Conservation (phyloP, 495 filamentous ascomycete genomes). For the Xeromyces bisporus region DNA sequence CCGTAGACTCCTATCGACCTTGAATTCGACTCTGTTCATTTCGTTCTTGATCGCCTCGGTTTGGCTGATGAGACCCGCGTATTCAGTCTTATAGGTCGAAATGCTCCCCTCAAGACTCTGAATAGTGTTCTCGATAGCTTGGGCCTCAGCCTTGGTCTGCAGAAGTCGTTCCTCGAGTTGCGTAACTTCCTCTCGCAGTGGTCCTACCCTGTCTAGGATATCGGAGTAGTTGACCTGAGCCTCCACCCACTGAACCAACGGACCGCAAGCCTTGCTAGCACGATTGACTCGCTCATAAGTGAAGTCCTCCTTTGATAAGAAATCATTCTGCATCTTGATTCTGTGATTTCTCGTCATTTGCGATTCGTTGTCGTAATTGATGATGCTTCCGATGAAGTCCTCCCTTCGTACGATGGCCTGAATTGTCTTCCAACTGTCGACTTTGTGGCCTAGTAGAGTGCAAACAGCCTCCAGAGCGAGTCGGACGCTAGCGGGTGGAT, state of each 20-base stretch:
- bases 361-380: slow-evolving; percentile 89
- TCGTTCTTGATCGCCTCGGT: slow-evolving; percentile 94
- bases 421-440: slow-evolving; percentile 77
- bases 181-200: slow-evolving; percentile 76
- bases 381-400: slow-evolving; percentile 95
- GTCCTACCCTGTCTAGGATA: slow-evolving; percentile 88
- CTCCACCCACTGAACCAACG: slow-evolving; percentile 91
- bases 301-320: slow-evolving; percentile 80
- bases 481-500: slow-evolving; percentile 75
- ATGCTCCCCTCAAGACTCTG: slow-evolving; percentile 74
- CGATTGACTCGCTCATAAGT: slow-evolving; percentile 90
- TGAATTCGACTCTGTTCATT: slow-evolving; percentile 91
- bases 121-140: slow-evolving; percentile 80
- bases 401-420: slow-evolving; percentile 74
- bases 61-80: slow-evolving; percentile 88
- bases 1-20: slow-evolving; percentile 90
- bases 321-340: slow-evolving; percentile 82
- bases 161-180: slow-evolving; percentile 76
- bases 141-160: slow-evolving; percentile 85
- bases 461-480: slow-evolving; percentile 91
- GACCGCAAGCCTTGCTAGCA: slow-evolving; percentile 91
- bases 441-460: slow-evolving; percentile 80
- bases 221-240: slow-evolving; percentile 96
- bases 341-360: slow-evolving; percentile 79
- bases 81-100: slow-evolving; percentile 90